A percentile compares a stretch with the other conserved stretches of the same genome.
Evolutionary conservation across 495 filamentous ascomycete genomes (phyloP).

Genomic region (Hyaloscypha bicolor): DNA sequence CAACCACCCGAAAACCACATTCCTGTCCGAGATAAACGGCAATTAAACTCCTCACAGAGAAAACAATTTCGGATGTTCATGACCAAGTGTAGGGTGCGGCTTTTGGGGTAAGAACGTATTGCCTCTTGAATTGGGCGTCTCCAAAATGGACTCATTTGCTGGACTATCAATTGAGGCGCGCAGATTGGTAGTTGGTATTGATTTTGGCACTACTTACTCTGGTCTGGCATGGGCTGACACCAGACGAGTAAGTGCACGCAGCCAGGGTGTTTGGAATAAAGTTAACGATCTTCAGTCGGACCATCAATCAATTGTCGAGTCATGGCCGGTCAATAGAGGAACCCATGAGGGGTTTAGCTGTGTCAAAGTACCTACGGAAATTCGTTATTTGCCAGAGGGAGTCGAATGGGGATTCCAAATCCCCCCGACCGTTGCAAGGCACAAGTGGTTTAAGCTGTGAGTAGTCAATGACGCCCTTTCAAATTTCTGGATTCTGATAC

Average conservation of each 20-base stretch:
- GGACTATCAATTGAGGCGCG: background rate
- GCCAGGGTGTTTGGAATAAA: too few relatives aligned
- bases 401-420: conserved; percentile 56
- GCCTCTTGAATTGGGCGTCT: background rate
- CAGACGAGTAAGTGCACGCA: conserved; percentile 32
- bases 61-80: too few relatives aligned
- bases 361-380: conserved; percentile 51
- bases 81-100: too few relatives aligned
- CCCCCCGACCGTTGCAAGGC: conserved; percentile 37
- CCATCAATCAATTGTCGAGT: conserved; percentile 40
- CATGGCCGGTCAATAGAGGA: conserved; percentile 37
- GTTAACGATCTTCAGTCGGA: conserved; percentile 32
- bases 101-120: too few relatives aligned
- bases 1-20: too few relatives aligned
- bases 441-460: conserved; percentile 58
- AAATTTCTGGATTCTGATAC: too few relatives aligned
- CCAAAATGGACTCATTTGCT: conserved; percentile 1
- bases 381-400: conserved; percentile 38
- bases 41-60: too few relatives aligned
- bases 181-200: conserved; percentile 44
- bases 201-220: conserved; percentile 53
- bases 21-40: too few relatives aligned
- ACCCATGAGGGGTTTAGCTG: conserved; percentile 31
- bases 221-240: conserved; percentile 49
- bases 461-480: conserved; percentile 23